phyloP scores from a whole-genome alignment of 2,329 filamentous ascomycete genomes.

The Diaporthe sp. region DNA sequence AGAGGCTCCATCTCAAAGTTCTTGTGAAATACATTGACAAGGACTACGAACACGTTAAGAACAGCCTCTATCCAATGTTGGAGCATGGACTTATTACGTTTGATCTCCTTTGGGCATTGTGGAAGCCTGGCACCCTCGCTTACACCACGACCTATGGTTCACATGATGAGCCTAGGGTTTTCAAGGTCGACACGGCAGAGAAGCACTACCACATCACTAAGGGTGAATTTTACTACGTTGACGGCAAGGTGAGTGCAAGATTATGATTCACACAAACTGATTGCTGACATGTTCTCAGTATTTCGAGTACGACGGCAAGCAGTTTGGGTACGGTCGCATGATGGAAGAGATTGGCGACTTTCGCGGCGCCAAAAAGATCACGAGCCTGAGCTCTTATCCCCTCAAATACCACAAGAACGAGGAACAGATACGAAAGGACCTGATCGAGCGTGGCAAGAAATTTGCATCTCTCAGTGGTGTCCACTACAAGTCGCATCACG shows the following conservation, averaged over 20 bases:
- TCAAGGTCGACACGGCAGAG: slow-evolving; percentile 83
- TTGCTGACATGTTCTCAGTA: slow-evolving; percentile 61
- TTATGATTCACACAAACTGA: too few species aligned
- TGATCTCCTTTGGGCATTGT: slow-evolving; percentile 89
- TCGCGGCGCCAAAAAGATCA: slow-evolving; percentile 86
- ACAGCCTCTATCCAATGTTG: slow-evolving; percentile 83
- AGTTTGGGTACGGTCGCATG: slow-evolving; percentile 82
- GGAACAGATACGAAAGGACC: slow-evolving; percentile 71
- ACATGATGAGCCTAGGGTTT: slow-evolving; percentile 82
- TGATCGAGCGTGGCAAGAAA: slow-evolving; percentile 86
- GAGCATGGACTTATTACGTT: slow-evolving; percentile 89
- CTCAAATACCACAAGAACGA: slow-evolving; percentile 84
- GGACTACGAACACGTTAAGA: slow-evolving; percentile 84
- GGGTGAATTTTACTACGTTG: slow-evolving; percentile 82
- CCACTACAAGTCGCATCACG: slow-evolving; percentile 86
- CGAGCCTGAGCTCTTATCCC: slow-evolving; percentile 81
- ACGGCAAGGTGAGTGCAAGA: slow-evolving; percentile 67
- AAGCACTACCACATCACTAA: slow-evolving; percentile 78
- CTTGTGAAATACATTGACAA: slow-evolving; percentile 62
- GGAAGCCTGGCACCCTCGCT: slow-evolving; percentile 87
- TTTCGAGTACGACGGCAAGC: slow-evolving; percentile 90
- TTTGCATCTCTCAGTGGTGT: slow-evolving; percentile 86
- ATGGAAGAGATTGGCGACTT: slow-evolving; percentile 80
- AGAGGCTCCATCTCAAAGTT: slow-evolving; percentile 76
- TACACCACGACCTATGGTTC: slow-evolving; percentile 84